Evolutionary conservation across 78 protist genomes (phyloP).

Genomic region (Dictyostelium purpureum): DNA sequence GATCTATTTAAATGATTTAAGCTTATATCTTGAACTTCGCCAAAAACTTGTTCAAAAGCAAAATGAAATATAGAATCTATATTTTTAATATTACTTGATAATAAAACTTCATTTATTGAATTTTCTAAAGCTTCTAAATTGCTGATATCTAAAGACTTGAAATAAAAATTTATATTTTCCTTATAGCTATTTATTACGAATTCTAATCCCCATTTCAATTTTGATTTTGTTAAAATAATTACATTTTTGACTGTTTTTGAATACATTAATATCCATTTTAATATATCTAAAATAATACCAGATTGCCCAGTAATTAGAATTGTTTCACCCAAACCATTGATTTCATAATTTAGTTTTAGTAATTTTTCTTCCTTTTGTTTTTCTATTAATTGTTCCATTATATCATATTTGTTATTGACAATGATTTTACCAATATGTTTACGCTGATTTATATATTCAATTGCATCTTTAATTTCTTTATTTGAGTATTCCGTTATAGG

Average conservation of each 20-base stretch:
- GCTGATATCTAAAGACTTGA: constrained; percentile 9
- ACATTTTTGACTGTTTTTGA: constrained; percentile 13
- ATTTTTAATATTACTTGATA: background rate
- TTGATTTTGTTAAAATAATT: constrained; percentile 15
- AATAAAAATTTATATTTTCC: background rate
- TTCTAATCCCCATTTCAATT: constrained; percentile 49
- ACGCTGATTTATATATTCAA: background rate
- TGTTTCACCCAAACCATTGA: background rate
- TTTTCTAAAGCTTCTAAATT: background rate
- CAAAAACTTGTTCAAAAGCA: constrained; percentile 34
- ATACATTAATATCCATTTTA: constrained; percentile 35
- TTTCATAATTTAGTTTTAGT: background rate
- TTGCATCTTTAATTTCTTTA: background rate
- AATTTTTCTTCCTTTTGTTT: background rate
- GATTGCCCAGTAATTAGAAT: constrained; percentile 59
- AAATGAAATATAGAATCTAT: constrained; percentile 61
- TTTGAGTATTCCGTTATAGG: background rate
- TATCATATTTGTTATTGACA: background rate
- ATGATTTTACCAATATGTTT: constrained; percentile 23
- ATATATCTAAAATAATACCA: constrained; percentile 25
- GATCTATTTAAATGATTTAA: background rate
- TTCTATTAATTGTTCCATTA: background rate
- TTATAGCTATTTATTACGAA: background rate
- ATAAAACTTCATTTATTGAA: constrained; percentile 2
- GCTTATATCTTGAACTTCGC: background rate